Evolutionary conservation across 495 filamentous ascomycete species (phyloP), one percentile per base, ranked within the genome.

Genomic region (Lophiostoma macrostomum): DNA sequence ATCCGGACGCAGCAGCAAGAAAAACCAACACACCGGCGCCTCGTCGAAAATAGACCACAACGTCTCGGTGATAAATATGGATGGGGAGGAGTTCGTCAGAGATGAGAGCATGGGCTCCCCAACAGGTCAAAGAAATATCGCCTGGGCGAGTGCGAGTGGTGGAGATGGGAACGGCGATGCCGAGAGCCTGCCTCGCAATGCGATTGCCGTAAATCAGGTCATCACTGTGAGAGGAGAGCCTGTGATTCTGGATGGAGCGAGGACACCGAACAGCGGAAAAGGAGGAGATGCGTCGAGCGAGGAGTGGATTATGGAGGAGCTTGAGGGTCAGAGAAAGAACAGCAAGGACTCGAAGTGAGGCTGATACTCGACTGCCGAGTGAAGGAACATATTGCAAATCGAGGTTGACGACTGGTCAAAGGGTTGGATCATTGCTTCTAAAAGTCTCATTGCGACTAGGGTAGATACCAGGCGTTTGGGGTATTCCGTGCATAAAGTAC

Each of bases 231-330:
- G 37, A 41, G 27, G 23, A 22, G 54, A 36, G 29, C 18, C 8
- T 11, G 40, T 25, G 34, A 31, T n/a, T 10, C 8, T 14, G 18
- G 23, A 28, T 2, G 19, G 32, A 43, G 19, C 12, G 19, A 40
- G 18, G 41, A 29, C 42, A 34, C 39, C 30, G 46, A 30, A 42
- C 20, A 39, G 32, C 16, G 29, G 24, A 19, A 41, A 45, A n/a
- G n/a, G n/a, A 13, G 44, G 31, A 5, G 53, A 53, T 52, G 41
- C 24, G 10, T 47, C 42, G 25, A 61, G 58, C 49, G 58, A 56
- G 42, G 58, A 61, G 52, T 61, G 53, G 52, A 61, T 61, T 24
- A 39, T 61, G 43, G 53, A 50, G 6, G 44, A 56, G n/a, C 19
- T 48, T n/a, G n/a, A n/a, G n/a, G n/a, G n/a, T n/a, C n/a, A n/a